phyloP scores from a whole-genome alignment of 1,139 yeast species.

The Saccharomyces hybrid region DNA sequence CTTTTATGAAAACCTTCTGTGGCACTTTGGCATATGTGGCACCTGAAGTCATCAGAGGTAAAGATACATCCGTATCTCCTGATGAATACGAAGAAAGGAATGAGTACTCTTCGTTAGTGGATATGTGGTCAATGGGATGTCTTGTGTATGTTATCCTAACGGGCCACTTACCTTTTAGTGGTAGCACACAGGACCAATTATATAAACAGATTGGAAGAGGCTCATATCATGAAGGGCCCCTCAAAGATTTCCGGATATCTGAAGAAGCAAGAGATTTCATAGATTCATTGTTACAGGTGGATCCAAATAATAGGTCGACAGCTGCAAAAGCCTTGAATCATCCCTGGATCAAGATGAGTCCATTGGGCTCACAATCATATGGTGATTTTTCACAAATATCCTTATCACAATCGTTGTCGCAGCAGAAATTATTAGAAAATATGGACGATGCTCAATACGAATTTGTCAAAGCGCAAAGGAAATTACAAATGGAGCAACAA shows the following conservation, averaged over 20 bases:
- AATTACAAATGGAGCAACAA: constrained; percentile 28
- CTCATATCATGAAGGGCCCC: constrained; percentile 71
- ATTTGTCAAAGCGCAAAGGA: constrained; percentile 34
- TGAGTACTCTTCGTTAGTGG: constrained; percentile 79
- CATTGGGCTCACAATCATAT: background rate
- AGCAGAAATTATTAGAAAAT: constrained; percentile 51
- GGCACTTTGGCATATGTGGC: constrained; percentile 90
- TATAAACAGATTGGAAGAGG: constrained; percentile 72
- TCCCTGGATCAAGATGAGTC: constrained; percentile 39
- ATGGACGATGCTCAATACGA: constrained; percentile 33
- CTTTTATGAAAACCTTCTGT: constrained; percentile 81
- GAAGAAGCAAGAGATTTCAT: constrained; percentile 63
- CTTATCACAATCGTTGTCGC: constrained; percentile 64
- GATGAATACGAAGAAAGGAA: constrained; percentile 26
- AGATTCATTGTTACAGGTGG: constrained; percentile 59
- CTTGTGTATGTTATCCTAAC: constrained; percentile 82
- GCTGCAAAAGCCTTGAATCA: constrained; percentile 68
- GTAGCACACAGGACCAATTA: constrained; percentile 79
- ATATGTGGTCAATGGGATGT: constrained; percentile 96
- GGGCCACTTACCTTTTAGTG: constrained; percentile 89
- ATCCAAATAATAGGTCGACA: constrained; percentile 61
- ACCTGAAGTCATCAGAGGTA: constrained; percentile 84
- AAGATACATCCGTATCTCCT: constrained; percentile 34
- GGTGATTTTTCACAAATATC: constrained; percentile 41
- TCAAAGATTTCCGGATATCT: constrained; percentile 60